Percentiles rank a stretch among this genome's conserved stretches.
Conservation (phyloP, 345 rosid genomes). For the Xanthoceras sorbifolium region DNA sequence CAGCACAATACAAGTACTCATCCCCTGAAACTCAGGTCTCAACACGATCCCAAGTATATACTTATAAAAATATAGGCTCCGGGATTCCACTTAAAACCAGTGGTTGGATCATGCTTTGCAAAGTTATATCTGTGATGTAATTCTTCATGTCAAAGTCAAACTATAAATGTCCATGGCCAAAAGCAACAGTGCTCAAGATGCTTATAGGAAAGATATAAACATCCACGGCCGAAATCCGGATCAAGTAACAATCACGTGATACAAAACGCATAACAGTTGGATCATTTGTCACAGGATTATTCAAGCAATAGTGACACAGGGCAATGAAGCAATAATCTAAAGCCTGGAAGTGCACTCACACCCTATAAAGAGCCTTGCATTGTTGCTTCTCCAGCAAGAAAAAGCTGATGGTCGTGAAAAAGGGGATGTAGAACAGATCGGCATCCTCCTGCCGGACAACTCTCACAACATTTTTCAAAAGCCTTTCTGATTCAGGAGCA, state of each 20-base stretch:
- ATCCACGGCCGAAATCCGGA: too few relatives aligned
- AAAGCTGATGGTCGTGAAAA: slow-evolving; percentile 90
- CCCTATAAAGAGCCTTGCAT: slow-evolving; percentile 99
- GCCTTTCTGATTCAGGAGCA: slow-evolving; percentile 75
- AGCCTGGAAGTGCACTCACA: slow-evolving; percentile 72
- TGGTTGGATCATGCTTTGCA: background rate
- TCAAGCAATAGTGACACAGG: background rate
- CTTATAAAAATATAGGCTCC: background rate
- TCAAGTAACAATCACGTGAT: too few relatives aligned
- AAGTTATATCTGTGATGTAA: too few relatives aligned
- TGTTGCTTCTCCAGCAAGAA: slow-evolving; percentile 93
- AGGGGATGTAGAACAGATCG: slow-evolving; percentile 80
- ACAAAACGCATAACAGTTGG: background rate
- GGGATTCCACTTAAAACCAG: background rate
- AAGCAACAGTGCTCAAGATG: background rate
- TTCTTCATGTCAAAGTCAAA: too few relatives aligned
- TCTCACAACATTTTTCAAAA: slow-evolving; percentile 75
- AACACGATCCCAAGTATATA: background rate
- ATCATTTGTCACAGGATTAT: background rate
- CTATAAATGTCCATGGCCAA: background rate
- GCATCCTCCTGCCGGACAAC: slow-evolving; percentile 82
- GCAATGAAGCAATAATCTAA: slow-evolving; percentile 20
- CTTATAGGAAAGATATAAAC: too few relatives aligned
- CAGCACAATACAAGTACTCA: background rate
- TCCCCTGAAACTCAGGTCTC: background rate